Evolutionary conservation across 2,329 filamentous ascomycete species (phyloP).

Genomic region (Colletotrichum truncatum): DNA sequence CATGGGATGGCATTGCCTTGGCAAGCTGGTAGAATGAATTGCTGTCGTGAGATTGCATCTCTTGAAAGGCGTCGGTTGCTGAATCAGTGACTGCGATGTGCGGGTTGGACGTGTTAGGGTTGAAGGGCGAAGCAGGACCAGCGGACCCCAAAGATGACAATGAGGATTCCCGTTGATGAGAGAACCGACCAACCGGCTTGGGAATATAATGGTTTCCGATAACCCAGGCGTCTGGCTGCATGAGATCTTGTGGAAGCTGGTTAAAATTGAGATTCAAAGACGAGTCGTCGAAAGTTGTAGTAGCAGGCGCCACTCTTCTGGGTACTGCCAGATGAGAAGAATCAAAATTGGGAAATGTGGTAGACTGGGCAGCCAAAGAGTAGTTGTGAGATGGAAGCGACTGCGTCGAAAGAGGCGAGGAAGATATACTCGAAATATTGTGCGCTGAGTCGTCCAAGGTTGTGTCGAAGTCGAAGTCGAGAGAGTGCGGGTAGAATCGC

Average conservation of each 20-base stretch:
- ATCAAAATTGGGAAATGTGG: background rate
- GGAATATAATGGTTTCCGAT: conserved; percentile 46
- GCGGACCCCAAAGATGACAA: conserved; percentile 68
- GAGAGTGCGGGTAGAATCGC: conserved; percentile 1
- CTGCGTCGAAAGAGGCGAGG: conserved; percentile 26
- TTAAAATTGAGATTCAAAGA: background rate
- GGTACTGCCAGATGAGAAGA: background rate
- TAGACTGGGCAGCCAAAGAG: conserved; percentile 35
- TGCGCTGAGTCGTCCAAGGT: conserved; percentile 6
- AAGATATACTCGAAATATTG: conserved; percentile 16
- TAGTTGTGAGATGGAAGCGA: conserved; percentile 34
- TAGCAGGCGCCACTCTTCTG: background rate
- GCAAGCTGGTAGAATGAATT: conserved; percentile 57
- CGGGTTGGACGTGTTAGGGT: conserved; percentile 63
- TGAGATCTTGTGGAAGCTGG: conserved; percentile 36
- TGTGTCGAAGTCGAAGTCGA: conserved; percentile 17
- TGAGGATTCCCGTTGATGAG: conserved; percentile 69
- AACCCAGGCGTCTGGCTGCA: conserved; percentile 55
- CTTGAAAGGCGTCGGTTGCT: conserved; percentile 54
- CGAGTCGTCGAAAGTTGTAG: conserved; percentile 10
- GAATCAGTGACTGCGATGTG: conserved; percentile 65
- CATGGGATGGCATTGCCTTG: conserved; percentile 50
- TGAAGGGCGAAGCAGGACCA: conserved; percentile 68
- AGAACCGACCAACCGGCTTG: conserved; percentile 46
- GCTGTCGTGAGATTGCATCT: conserved; percentile 48